A percentile compares a stretch with the other conserved stretches of the same genome.
phyloP scores from a whole-genome alignment of 345 rosid species.

The Linum lewisii region DNA sequence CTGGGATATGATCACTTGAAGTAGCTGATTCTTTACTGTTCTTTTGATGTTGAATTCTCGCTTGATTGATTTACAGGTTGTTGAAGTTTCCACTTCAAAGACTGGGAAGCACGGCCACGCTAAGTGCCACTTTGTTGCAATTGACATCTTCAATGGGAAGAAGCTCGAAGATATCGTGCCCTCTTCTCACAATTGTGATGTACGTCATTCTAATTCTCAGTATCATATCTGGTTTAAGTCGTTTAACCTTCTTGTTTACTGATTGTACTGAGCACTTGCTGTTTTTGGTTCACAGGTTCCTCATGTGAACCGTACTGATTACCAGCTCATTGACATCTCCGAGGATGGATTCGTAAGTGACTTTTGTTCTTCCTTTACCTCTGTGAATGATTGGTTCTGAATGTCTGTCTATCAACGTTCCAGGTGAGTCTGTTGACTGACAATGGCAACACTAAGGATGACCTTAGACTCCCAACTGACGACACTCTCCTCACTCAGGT shows the following conservation, averaged over 20 bases:
- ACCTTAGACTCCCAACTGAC: conserved; percentile 1
- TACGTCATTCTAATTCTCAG: neutral
- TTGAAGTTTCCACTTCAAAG: neutral
- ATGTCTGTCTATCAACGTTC: neutral
- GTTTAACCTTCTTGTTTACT: neutral
- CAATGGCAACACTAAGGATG: conserved; percentile 6
- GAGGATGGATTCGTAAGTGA: conserved; percentile 5
- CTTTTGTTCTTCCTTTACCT: neutral
- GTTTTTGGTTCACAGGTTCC: conserved; percentile 2
- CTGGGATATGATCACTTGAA: neutral
- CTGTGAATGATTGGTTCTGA: neutral
- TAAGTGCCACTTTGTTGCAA: conserved; percentile 3
- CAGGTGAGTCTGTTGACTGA: conserved; percentile 6
- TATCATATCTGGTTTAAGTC: neutral
- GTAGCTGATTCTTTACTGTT: neutral
- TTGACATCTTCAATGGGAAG: conserved; percentile 3
- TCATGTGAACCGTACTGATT: conserved; percentile 1
- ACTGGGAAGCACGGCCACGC: conserved; percentile 5
- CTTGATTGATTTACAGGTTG: neutral
- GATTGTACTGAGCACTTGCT: neutral
- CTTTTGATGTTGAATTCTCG: neutral
- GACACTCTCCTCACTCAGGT: conserved; percentile 1
- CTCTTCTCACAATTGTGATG: conserved; percentile 5
- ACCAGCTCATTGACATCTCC: conserved; percentile 6
- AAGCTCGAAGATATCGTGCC: conserved; percentile 3